Evolutionary conservation across 2,329 filamentous ascomycete genomes (phyloP).

Genomic region (Colletotrichum sp.): DNA sequence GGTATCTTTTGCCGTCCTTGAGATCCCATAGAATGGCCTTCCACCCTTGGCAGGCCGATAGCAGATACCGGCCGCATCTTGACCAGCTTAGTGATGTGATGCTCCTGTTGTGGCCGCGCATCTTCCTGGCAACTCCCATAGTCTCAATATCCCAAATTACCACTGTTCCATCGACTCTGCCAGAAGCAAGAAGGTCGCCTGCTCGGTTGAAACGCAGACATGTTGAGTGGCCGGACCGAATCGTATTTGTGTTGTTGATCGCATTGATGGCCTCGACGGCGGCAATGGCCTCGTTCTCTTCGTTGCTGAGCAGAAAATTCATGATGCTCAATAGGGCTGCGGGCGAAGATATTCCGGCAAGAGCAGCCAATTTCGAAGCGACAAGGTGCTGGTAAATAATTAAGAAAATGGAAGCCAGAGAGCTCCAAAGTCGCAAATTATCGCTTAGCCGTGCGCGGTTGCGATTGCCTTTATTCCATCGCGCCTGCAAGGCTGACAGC

Average conservation of each 20-base stretch:
- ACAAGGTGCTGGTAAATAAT: not conserved
- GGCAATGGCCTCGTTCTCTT: constrained; percentile 31
- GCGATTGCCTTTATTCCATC: not conserved
- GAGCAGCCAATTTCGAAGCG: not conserved
- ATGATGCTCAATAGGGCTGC: constrained; percentile 37
- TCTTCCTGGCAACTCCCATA: constrained; percentile 92
- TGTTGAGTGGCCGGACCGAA: constrained; percentile 74
- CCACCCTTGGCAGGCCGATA: constrained; percentile 95
- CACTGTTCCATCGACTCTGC: constrained; percentile 91
- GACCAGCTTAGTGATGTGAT: constrained; percentile 98
- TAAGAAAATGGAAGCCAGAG: not conserved
- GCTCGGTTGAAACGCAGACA: constrained; percentile 88
- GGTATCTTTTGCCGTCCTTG: constrained; percentile 69
- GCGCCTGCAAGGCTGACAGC: constrained; percentile 39
- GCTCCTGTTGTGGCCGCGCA: constrained; percentile 90
- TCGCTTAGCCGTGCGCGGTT: constrained; percentile 5
- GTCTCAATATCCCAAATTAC: constrained; percentile 98
- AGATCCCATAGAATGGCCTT: constrained; percentile 97
- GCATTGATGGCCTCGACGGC: constrained; percentile 23
- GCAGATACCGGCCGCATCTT: constrained; percentile 84
- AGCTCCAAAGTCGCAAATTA: not conserved
- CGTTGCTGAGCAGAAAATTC: constrained; percentile 67
- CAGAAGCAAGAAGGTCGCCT: constrained; percentile 93
- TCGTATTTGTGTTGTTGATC: constrained; percentile 78
- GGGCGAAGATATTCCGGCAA: not conserved